phyloP scores from a whole-genome alignment of 2,329 filamentous ascomycete genomes.

The Chaetothyriales sp. region DNA sequence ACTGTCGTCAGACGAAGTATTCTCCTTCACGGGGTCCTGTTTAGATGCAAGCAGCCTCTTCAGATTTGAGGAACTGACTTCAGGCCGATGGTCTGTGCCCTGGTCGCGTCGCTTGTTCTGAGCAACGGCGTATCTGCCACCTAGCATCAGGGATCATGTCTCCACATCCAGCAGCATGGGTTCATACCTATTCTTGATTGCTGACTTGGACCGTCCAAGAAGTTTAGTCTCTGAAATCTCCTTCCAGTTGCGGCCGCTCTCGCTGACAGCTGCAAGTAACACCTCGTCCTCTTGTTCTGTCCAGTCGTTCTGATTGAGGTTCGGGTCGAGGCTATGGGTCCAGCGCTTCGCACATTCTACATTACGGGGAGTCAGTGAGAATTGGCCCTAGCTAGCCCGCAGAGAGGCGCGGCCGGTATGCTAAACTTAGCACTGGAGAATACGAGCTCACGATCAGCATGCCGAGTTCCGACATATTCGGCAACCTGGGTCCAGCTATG shows the following conservation, averaged over 20 bases:
- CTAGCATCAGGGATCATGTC: no score
- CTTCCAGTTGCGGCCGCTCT: constrained; percentile 27
- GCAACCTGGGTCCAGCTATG: constrained; percentile 32
- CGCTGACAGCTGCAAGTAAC: constrained; percentile 23
- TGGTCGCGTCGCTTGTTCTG: no score
- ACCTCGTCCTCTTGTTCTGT: constrained; percentile 23
- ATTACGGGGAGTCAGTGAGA: neutral
- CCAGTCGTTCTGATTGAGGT: constrained; percentile 29
- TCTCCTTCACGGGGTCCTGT: no score
- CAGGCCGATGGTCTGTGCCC: no score
- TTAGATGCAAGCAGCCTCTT: no score
- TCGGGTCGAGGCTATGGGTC: constrained; percentile 32
- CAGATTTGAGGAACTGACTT: no score
- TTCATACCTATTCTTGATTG: constrained; percentile 30
- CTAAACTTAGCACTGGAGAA: no score
- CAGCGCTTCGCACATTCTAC: constrained; percentile 36
- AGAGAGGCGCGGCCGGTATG: no score
- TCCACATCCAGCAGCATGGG: no score
- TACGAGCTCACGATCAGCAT: constrained; percentile 28
- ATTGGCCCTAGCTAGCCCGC: no score
- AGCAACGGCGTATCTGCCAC: no score
- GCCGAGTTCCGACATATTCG: constrained; percentile 25
- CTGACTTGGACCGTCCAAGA: constrained; percentile 26
- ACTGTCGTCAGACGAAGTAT: no score
- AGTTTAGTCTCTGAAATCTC: constrained; percentile 25